Percentiles rank a stretch among this genome's conserved stretches.
Conservation (phyloP, 2,329 filamentous ascomycete genomes). For the Colletotrichum kahawae region DNA sequence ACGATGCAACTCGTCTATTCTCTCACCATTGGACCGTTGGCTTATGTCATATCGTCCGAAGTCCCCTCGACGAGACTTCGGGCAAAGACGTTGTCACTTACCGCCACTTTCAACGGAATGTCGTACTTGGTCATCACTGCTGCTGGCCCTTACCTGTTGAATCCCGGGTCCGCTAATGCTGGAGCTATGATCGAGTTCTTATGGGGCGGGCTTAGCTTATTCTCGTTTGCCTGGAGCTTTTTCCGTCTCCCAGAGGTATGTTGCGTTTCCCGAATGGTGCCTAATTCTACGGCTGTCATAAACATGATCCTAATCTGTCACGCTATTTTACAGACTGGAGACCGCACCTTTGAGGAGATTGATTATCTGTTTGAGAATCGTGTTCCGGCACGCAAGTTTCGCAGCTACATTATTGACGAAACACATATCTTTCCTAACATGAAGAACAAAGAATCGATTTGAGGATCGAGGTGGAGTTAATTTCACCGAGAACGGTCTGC, state of each 20-base stretch:
- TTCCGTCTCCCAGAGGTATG: background rate
- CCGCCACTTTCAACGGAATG: background rate
- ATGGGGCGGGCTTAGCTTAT: background rate
- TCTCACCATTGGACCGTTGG: background rate
- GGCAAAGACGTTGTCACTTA: background rate
- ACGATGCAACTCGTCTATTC: background rate
- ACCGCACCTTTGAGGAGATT: background rate
- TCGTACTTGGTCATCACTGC: background rate
- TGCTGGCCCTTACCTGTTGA: background rate
- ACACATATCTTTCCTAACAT: background rate
- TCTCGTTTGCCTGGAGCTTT: background rate
- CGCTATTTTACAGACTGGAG: background rate
- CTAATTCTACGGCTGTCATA: background rate
- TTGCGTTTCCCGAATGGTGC: background rate
- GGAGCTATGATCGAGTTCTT: background rate
- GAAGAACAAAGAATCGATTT: background rate
- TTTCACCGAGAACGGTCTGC: background rate
- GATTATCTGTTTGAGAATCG: background rate
- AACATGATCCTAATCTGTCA: background rate
- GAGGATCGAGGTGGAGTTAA: background rate
- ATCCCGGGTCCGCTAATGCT: background rate
- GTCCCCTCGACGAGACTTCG: background rate
- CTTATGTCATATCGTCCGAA: background rate
- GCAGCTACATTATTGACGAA: background rate
- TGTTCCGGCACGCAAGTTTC: background rate